Evolutionary conservation across 2,329 filamentous ascomycete species (phyloP).

Genomic region (Fusarium denticulatum): DNA sequence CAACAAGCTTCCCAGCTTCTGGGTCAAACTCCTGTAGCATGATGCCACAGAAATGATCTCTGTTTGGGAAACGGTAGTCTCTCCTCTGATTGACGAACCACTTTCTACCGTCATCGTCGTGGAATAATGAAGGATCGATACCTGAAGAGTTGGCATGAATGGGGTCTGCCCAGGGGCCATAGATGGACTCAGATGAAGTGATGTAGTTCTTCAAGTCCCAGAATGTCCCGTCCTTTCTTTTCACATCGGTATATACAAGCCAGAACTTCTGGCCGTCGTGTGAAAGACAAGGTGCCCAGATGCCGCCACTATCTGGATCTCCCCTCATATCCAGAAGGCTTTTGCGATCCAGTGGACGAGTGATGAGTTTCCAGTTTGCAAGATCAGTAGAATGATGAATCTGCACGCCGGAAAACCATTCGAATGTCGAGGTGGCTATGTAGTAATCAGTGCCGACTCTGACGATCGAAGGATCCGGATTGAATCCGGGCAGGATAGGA

Average conservation of each 20-base stretch:
- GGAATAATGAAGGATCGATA: conserved; percentile 69
- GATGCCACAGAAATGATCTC: conserved; percentile 61
- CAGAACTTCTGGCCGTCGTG: conserved; percentile 69
- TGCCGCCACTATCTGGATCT: conserved; percentile 66
- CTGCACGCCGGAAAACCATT: conserved; percentile 64
- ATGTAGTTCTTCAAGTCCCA: conserved; percentile 70
- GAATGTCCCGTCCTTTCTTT: conserved; percentile 72
- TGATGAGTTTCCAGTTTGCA: conserved; percentile 61
- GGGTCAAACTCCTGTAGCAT: conserved; percentile 66
- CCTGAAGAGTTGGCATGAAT: conserved; percentile 67
- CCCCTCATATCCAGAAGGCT: conserved; percentile 65
- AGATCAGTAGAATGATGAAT: conserved; percentile 63
- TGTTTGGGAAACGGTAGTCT: conserved; percentile 60
- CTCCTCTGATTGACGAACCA: conserved; percentile 66
- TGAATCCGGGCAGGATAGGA: conserved; percentile 65
- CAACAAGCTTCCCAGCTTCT: conserved; percentile 60
- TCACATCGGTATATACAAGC: conserved; percentile 72
- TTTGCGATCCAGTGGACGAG: conserved; percentile 58
- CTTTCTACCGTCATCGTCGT: conserved; percentile 64
- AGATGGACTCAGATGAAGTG: conserved; percentile 54
- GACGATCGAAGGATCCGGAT: conserved; percentile 63
- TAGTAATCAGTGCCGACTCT: conserved; percentile 63
- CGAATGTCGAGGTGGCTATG: conserved; percentile 64
- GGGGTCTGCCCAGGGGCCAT: conserved; percentile 70
- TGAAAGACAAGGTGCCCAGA: conserved; percentile 71